Conservation (phyloP, 1,284 basidiomycete genomes). For the Xanthoconium separans region DNA sequence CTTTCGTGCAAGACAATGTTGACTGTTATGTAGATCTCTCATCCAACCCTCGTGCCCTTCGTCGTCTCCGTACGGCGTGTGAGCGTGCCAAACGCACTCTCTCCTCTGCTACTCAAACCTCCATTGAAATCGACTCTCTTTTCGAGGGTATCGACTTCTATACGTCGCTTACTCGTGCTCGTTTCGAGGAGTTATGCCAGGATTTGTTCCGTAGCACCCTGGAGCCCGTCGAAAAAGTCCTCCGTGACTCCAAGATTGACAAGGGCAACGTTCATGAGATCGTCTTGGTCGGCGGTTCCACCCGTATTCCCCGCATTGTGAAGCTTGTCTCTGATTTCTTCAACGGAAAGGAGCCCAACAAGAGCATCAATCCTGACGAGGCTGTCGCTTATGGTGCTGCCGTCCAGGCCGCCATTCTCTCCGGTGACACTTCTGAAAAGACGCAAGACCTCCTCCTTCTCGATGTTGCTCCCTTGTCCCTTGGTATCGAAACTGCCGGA, state of each 20-base stretch:
- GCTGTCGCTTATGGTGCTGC: slow-evolving; percentile 99
- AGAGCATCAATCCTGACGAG: slow-evolving; percentile 99
- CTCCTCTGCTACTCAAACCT: slow-evolving; percentile 94
- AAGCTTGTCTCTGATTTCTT: slow-evolving; percentile 99
- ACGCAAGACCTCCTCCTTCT: slow-evolving; percentile 96
- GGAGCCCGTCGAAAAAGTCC: slow-evolving; percentile 98
- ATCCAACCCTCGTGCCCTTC: slow-evolving; percentile 91
- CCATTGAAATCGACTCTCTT: slow-evolving; percentile 98
- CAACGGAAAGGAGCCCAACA: slow-evolving; percentile 96
- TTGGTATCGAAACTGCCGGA: slow-evolving; percentile 98
- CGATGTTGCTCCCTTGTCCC: slow-evolving; percentile 94
- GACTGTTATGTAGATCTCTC: slow-evolving; percentile 66
- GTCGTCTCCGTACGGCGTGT: slow-evolving; percentile 96
- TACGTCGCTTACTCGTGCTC: slow-evolving; percentile 96
- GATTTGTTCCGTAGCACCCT: slow-evolving; percentile 97
- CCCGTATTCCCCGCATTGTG: slow-evolving; percentile 97
- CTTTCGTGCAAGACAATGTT: slow-evolving; percentile 12
- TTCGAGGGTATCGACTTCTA: slow-evolving; percentile 99
- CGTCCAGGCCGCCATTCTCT: slow-evolving; percentile 97
- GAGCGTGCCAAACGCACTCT: slow-evolving; percentile 99
- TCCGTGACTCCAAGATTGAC: slow-evolving; percentile 98
- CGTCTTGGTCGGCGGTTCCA: slow-evolving; percentile 97
- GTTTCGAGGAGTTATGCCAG: slow-evolving; percentile 98
- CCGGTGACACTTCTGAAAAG: slow-evolving; percentile 98
- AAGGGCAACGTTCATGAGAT: slow-evolving; percentile 95